Conservation (phyloP, 139 green algal genomes). For the Closterium sp. region DNA sequence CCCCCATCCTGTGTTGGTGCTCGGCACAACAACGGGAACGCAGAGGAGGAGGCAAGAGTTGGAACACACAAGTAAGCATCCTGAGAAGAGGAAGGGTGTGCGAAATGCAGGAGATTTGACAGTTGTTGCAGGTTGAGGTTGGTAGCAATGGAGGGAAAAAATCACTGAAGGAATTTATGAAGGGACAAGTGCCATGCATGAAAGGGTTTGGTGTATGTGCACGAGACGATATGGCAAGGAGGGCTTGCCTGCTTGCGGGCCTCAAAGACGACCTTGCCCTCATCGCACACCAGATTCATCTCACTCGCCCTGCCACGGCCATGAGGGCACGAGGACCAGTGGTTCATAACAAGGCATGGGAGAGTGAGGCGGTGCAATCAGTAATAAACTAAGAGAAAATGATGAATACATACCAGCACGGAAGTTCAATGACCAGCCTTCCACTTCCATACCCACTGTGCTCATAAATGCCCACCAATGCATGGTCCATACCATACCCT, state of each 20-base stretch:
- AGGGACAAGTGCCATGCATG: too few species aligned
- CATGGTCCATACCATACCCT: neutral
- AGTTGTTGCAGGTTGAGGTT: neutral
- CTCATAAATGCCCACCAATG: too few species aligned
- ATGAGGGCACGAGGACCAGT: neutral
- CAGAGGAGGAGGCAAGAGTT: neutral
- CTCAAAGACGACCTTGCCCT: neutral
- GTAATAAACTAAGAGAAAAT: too few species aligned
- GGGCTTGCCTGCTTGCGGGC: neutral
- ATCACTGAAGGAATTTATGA: too few species aligned
- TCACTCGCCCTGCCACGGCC: slow-evolving; percentile 8
- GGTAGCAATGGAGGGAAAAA: too few species aligned
- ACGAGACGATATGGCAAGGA: neutral
- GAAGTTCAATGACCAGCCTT: too few species aligned
- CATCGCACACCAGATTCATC: slow-evolving; percentile 2
- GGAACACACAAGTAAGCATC: neutral
- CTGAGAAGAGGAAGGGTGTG: neutral
- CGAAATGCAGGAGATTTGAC: neutral
- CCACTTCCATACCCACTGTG: too few species aligned
- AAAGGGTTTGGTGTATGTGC: neutral
- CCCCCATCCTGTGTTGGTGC: neutral
- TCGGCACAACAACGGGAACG: neutral
- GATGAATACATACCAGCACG: too few species aligned
- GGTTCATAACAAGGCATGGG: too few species aligned
- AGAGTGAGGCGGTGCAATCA: too few species aligned